Evolutionary conservation across 306 rosid genomes (phyloP).

Genomic region (Hippophae rhamnoides): DNA sequence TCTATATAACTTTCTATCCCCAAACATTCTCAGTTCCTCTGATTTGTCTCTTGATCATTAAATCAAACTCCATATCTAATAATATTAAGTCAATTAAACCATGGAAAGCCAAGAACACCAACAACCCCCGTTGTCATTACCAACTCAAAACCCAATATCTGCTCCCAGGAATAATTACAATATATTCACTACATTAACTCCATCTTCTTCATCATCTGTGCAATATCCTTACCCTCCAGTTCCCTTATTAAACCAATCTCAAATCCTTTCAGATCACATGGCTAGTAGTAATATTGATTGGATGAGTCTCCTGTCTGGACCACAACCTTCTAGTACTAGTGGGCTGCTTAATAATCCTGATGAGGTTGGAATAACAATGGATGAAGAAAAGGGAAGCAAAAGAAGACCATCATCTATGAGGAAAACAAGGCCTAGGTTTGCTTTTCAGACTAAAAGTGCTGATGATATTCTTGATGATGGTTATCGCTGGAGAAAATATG

Average conservation of each 20-base stretch:
- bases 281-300: conserved; percentile 46
- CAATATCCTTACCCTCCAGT: conserved; percentile 17
- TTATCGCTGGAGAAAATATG: conserved; percentile 93
- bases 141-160: conserved; percentile 14
- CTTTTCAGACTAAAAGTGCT: conserved; percentile 74
- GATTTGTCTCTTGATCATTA: not conserved
- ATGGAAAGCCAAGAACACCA: conserved; percentile 40
- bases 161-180: conserved; percentile 26
- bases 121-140: conserved; percentile 10
- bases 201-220: conserved; percentile 1
- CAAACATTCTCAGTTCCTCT: conserved; percentile 34
- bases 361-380: conserved; percentile 15
- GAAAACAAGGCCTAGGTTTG: conserved; percentile 62
- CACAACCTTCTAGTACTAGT: not conserved
- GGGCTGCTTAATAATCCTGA: conserved; percentile 1
- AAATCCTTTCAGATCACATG: conserved; percentile 18
- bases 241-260: not conserved
- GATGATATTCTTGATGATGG: conserved; percentile 96
- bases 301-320: conserved; percentile 47
- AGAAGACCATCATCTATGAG: conserved; percentile 36
- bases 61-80: not conserved
- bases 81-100: not conserved
- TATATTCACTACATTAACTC: conserved; percentile 10
- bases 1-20: conserved; percentile 22
- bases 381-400: conserved; percentile 22